Percentiles rank a stretch among this genome's conserved stretches.
These are phyloP conservation scores for Bipolaris zeicola DNA, from an alignment of 2,329 filamentous ascomycete species.

Conservation along the genomic window DNA sequence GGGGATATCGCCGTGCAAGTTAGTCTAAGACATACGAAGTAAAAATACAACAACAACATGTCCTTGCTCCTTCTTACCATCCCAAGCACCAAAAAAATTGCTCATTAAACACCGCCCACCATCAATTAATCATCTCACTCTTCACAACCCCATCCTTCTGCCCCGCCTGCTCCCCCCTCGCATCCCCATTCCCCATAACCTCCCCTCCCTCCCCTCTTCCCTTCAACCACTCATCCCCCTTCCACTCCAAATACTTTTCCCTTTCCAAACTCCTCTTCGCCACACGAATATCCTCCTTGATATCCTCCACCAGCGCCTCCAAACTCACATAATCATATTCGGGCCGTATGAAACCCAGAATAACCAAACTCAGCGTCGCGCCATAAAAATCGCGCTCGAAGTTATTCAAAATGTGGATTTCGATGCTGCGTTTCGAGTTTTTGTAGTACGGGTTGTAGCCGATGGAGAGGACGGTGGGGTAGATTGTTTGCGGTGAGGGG, in stretches of 20 bases:
- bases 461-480: slow-evolving; percentile 43
- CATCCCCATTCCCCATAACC: slow-evolving; percentile 4
- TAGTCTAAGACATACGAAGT: neutral
- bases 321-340: slow-evolving; percentile 86
- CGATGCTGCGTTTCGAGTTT: slow-evolving; percentile 82
- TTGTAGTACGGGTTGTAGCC: slow-evolving; percentile 98
- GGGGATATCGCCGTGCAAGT: neutral
- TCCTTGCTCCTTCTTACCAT: too few species aligned
- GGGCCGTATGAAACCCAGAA: slow-evolving; percentile 85
- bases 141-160: slow-evolving; percentile 15
- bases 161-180: slow-evolving; percentile 7
- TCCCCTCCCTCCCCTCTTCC: slow-evolving; percentile 6
- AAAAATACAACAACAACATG: neutral
- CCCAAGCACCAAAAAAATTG: neutral
- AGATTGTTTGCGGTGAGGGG: slow-evolving; percentile 23
- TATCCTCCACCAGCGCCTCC: slow-evolving; percentile 86
- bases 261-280: slow-evolving; percentile 74
- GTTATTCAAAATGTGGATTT: slow-evolving; percentile 84
- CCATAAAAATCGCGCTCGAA: slow-evolving; percentile 87
- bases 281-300: slow-evolving; percentile 85
- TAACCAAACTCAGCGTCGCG: slow-evolving; percentile 74
- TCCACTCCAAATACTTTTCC: slow-evolving; percentile 62
- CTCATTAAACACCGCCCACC: neutral
- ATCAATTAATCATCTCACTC: slow-evolving; percentile 22
- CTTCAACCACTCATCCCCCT: slow-evolving; percentile 51